Evolutionary conservation across 192 early-diverging fungal genomes (phyloP), one percentile per base, ranked within the genome.

Genomic region (Linnemannia zychae): DNA sequence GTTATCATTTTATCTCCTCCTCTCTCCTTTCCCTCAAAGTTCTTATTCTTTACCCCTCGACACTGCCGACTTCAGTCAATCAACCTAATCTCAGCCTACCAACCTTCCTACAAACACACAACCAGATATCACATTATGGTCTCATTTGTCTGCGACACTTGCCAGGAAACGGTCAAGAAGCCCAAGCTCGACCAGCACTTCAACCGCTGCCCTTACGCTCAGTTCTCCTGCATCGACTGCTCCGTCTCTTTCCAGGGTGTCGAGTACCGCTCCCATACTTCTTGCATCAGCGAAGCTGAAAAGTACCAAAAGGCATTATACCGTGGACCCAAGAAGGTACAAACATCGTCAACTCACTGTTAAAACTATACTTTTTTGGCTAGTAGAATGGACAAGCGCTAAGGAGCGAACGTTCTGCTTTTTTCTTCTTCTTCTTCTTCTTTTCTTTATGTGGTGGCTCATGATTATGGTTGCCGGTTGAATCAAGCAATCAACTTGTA

Each of bases 191-290:
- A 97, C 74, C 90, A 92, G 75, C 98, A 99, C 87, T 84, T 84
- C 28, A 83, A 91, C 76, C 93, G 96, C n/a, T 99, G 98, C 87
- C 90, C 88, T 46, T 81, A 94, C 50, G 95, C 97, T n/a, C 90
- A 92, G 67, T 98, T 95, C 87, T 93, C 95, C 24, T 98, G 97
- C 87, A 94, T 98, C 76, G 98, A 99, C 87, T 99, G 98, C 86
- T 91, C 91, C 13, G 91, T 87, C 22, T 96, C 96, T 57, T 99
- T 99, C 88, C 84, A 90, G 33, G 95, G 96, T 65, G 89, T 86
- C 11, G 90, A 90, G 52, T 98, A 97, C 88, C 89, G 94, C 47
- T 80, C 90, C 33, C 98, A 99, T 87, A 97, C 94, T 2, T 92
- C 91, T 6, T 99, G 98, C 86, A 97, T 99, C 24, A 93, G 92